phyloP scores from a whole-genome alignment of 2,329 filamentous ascomycete species.

The Alternaria incomplexa region DNA sequence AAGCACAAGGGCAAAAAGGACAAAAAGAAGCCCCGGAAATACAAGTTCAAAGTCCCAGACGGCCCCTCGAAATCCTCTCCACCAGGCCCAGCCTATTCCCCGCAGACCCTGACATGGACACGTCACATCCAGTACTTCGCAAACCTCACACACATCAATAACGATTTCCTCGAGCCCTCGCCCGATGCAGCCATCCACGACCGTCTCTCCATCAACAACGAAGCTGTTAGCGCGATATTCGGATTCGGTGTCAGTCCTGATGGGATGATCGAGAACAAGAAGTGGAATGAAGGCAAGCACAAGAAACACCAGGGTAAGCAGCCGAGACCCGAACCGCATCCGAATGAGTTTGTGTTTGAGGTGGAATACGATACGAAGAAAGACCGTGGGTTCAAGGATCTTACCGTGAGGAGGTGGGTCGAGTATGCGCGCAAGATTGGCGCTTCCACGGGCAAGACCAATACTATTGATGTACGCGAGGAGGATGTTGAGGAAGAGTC shows the following conservation, averaged over 20 bases:
- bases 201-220: constrained; percentile 11
- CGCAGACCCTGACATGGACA: constrained; percentile 78
- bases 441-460: too few species aligned
- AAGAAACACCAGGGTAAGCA: constrained; percentile 61
- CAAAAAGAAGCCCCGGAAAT: constrained; percentile 46
- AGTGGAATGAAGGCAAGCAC: constrained; percentile 71
- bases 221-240: constrained; percentile 26
- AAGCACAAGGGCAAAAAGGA: constrained; percentile 59
- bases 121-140: constrained; percentile 92
- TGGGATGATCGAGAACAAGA: constrained; percentile 38
- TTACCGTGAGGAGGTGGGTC: constrained; percentile 84
- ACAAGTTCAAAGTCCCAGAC: constrained; percentile 64
- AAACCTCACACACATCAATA: constrained; percentile 90
- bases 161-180: constrained; percentile 58
- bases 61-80: constrained; percentile 73
- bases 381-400: constrained; percentile 78
- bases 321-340: constrained; percentile 60
- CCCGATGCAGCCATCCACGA: background rate
- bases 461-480: background rate
- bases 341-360: constrained; percentile 73
- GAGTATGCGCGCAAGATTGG: constrained; percentile 64
- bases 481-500: constrained; percentile 8
- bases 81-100: constrained; percentile 89
- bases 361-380: constrained; percentile 85
- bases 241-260: constrained; percentile 35